Base-by-base conservation (phyloP, 768 basidiomycete genomes). In the Suillus subalutaceus region DNA sequence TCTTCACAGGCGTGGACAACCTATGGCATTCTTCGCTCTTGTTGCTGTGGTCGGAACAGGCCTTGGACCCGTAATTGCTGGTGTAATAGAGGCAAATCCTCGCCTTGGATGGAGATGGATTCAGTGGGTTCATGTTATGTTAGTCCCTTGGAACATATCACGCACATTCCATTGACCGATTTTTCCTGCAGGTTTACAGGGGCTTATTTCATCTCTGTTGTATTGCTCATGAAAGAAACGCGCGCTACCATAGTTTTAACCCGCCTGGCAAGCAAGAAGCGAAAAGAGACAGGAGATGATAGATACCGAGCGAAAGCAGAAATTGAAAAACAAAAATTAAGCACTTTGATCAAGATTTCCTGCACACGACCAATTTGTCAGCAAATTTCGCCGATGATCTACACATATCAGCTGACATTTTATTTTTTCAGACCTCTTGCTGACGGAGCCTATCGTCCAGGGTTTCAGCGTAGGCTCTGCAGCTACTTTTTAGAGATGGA, bases 21-120 rank as follows among this genome's bases (percentile, higher is more conserved):
- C 90, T 0, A 92, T 93, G 91, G 80, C 88, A 0, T 70, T 90
- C 1, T 94, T 92, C 73, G 79, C 89, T 0, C 68, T 87, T 12
- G 78, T 80, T 6, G 88, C 87, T 0, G 74, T 92, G 13, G 83
- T 81, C 3, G 87, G 84, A 1, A 86, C 85, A 1, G 89, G 86
- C 0, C 48, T 91, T 2, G 91, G 88, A 6, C 86, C 90, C 1
- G 72, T 90, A 0, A 74, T 82, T 10, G 84, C 85, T 35, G 88
- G 87, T 32, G 88, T 86, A 85, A 81, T 90, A 32, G 88, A 90
- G 68, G 80, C 84, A 68, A 84, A 86, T 65, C 77, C 80, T 0
- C 78, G 77, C 32, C 74, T 92, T 6, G 80, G 80, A 69, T 92
- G 91, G 90, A 80, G 90, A 23, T 92, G 91, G 90, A 90, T 94